These are phyloP conservation scores for Juncus inflexus DNA, from an alignment of 176 grass and related monocot genomes.

Conservation along the genomic window DNA sequence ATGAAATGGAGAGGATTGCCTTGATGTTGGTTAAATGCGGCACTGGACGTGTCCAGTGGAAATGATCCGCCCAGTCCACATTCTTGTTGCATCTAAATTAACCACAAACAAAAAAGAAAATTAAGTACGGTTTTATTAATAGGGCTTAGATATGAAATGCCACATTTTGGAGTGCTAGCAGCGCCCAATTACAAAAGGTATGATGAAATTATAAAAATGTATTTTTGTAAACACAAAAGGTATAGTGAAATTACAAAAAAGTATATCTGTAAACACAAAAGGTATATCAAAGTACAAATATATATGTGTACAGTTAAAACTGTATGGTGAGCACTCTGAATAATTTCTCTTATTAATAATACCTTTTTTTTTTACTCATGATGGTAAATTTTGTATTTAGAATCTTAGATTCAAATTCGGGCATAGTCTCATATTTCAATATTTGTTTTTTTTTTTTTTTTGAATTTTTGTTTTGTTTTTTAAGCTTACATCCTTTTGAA, in stretches of 20 bases:
- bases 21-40: conserved; percentile 45
- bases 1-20: conserved; percentile 48
- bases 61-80: conserved; percentile 61
- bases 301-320: too few relatives aligned
- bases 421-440: background rate
- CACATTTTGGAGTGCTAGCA: too few relatives aligned
- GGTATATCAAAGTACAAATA: too few relatives aligned
- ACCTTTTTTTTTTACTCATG: too few relatives aligned
- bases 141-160: background rate
- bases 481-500: conserved; percentile 81
- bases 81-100: conserved; percentile 64
- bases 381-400: too few relatives aligned
- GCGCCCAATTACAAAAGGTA: background rate
- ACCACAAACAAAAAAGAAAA: conserved; percentile 23
- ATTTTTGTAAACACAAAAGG: background rate
- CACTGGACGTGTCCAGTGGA: conserved; percentile 67
- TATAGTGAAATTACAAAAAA: too few relatives aligned
- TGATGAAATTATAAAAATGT: background rate
- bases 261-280: too few relatives aligned
- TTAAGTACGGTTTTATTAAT: conserved; percentile 1
- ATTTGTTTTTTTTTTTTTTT: background rate
- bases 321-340: too few relatives aligned
- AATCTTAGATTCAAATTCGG: too few relatives aligned
- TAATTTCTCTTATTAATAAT: too few relatives aligned
- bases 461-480: conserved; percentile 10